Evolutionary conservation across 345 rosid species (phyloP).

Genomic region (Geranium brycei): DNA sequence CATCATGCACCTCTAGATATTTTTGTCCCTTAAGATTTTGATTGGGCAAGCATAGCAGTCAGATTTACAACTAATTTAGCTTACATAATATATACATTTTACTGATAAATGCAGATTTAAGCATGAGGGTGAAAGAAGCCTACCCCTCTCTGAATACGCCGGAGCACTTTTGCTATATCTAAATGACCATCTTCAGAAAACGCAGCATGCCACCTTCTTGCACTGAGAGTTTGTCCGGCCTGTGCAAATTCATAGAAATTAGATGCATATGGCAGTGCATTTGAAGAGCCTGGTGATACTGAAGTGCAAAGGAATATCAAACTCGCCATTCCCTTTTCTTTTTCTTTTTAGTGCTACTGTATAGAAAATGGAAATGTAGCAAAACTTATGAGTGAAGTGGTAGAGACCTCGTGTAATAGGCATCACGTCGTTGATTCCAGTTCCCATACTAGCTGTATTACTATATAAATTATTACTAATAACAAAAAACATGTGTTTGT

Average conservation of each 20-base stretch:
- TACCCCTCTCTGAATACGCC: conserved; percentile 89
- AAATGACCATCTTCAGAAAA: conserved; percentile 73
- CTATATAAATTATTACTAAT: no score
- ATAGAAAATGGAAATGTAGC: background rate
- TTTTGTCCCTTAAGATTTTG: background rate
- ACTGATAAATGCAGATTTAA: background rate
- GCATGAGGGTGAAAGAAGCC: background rate
- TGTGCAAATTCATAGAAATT: conserved; percentile 12
- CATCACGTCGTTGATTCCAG: no score
- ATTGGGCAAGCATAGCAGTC: background rate
- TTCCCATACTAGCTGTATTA: no score
- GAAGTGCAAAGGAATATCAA: background rate
- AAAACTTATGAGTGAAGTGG: no score
- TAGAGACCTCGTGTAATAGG: no score
- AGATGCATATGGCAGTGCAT: background rate
- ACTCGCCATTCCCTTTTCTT: background rate
- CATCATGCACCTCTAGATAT: background rate
- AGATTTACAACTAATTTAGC: background rate
- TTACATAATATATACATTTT: background rate
- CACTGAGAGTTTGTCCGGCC: conserved; percentile 89
- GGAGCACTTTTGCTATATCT: conserved; percentile 76
- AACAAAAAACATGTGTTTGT: no score
- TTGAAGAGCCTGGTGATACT: background rate
- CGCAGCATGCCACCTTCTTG: conserved; percentile 82
- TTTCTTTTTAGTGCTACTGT: background rate